Evolutionary conservation across 768 basidiomycete species (phyloP), one percentile per base, ranked within the genome.

Genomic region (Lactifluus piperatus): DNA sequence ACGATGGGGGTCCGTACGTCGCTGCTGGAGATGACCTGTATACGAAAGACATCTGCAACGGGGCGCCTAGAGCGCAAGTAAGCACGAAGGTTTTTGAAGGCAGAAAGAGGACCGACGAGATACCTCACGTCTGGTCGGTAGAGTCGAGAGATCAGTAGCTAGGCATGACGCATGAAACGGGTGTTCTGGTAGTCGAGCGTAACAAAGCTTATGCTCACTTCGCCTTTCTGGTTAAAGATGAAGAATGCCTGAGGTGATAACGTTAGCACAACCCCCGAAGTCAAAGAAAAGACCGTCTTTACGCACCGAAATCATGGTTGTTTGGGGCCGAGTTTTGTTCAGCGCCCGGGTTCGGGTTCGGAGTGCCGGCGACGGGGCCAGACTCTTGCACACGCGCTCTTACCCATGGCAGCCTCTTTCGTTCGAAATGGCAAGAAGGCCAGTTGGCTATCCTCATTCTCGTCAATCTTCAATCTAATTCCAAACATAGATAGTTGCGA

Each of bases 211-310:
- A 30, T 22, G 30, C 39, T 44, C n/a, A 94, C 95, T 82, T 98
- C 97, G 72, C 97, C 97, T 73, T 98, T 97, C 73, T 94, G 93
- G 70, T 97, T 99, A 80, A 97, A 97, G 58, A 97, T 92, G 74
- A 98, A 97, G 83, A 97, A 97, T 49, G 91, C 94, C 94, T 97
- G 32, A 47, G 39, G 9, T 22, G 30, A 37, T 59, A 36, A n/a
- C 7, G 13, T 56, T 22, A 54, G 44, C n/a, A 29, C 11, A 39
- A 14, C 14, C 51, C 24, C 18, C 34, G 29, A 47, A n/a, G 9
- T 20, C 16, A 14, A 8, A 9, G n/a, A 8, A 9, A 44, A 7
- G 16, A 3, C 20, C 27, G 13, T 11, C 5, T 32, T n/a, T 47
- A 36, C 60, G 44, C 37, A 61, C 60, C 50, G 60, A 61, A 37